Evolutionary conservation across 2,329 filamentous ascomycete species (phyloP).

Genomic region (Ophiobolus disseminans): DNA sequence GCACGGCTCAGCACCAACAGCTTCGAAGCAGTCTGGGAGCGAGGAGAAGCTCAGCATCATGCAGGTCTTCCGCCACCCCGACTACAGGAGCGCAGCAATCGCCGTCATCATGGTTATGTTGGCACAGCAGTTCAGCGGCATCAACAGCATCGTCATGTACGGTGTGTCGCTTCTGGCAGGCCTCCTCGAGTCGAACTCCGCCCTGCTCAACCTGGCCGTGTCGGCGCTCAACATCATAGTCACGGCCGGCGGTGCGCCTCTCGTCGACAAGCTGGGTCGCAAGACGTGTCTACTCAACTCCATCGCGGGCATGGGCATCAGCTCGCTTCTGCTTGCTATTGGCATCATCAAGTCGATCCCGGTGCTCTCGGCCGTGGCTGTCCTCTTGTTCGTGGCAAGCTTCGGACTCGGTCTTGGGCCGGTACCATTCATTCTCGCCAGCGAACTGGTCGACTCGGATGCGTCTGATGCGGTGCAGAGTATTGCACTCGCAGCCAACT

Average conservation of each 20-base stretch:
- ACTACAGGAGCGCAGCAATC: constrained; percentile 80
- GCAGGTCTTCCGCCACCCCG: constrained; percentile 69
- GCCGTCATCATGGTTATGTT: constrained; percentile 93
- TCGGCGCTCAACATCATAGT: constrained; percentile 85
- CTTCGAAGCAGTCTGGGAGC: constrained; percentile 33
- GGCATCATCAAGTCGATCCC: constrained; percentile 78
- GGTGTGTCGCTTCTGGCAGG: constrained; percentile 86
- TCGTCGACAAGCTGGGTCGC: constrained; percentile 86
- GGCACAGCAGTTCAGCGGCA: constrained; percentile 86
- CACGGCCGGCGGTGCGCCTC: constrained; percentile 79
- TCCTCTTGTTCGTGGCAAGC: constrained; percentile 84
- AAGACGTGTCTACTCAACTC: constrained; percentile 85
- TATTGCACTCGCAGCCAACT: constrained; percentile 86
- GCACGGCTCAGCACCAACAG: constrained; percentile 32
- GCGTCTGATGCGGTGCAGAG: constrained; percentile 92
- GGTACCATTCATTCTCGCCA: constrained; percentile 91
- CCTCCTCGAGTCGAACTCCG: constrained; percentile 81
- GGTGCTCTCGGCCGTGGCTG: constrained; percentile 78
- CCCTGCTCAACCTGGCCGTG: constrained; percentile 84
- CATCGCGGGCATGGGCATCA: constrained; percentile 82
- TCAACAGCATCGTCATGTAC: constrained; percentile 99
- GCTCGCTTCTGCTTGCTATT: constrained; percentile 77
- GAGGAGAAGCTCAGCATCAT: constrained; percentile 53
- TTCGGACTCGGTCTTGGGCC: constrained; percentile 92
- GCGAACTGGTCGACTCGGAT: constrained; percentile 87